Conservation (phyloP, 805 yeast species). For the Metschnikowia amazonensis region DNA sequence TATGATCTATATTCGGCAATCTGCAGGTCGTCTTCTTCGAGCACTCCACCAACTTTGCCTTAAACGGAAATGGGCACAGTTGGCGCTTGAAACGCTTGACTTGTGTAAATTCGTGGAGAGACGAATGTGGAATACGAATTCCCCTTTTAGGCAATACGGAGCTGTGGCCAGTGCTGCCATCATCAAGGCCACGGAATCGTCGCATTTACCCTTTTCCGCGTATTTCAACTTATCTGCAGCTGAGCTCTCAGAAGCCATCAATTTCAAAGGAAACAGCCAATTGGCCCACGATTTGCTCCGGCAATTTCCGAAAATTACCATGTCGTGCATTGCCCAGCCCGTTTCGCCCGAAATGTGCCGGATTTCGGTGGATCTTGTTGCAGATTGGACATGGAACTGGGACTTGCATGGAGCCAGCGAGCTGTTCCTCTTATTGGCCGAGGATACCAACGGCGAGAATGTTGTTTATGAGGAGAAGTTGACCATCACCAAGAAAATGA, state of each 20-base stretch:
- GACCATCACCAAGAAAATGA: conserved; percentile 45
- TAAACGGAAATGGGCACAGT: conserved; percentile 64
- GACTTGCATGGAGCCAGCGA: conserved; percentile 62
- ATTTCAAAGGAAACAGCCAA: conserved; percentile 64
- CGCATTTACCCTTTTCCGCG: conserved; percentile 77
- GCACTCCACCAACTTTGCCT: conserved; percentile 80
- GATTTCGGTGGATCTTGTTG: conserved; percentile 62
- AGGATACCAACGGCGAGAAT: conserved; percentile 78
- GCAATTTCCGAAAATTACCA: conserved; percentile 66
- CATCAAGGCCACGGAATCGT: conserved; percentile 69
- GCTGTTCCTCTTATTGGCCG: conserved; percentile 66
- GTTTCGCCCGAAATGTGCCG: conserved; percentile 64
- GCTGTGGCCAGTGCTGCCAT: conserved; percentile 65
- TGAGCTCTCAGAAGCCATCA: conserved; percentile 80
- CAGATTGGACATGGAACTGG: conserved; percentile 78
- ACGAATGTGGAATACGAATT: conserved; percentile 77
- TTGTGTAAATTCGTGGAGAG: conserved; percentile 77
- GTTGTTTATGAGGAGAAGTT: conserved; percentile 59
- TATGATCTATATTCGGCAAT: conserved; percentile 88
- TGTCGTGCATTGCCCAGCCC: conserved; percentile 69
- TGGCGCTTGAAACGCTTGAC: conserved; percentile 55
- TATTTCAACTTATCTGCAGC: conserved; percentile 67
- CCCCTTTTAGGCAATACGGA: conserved; percentile 82
- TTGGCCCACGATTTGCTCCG: conserved; percentile 54
- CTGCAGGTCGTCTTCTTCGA: conserved; percentile 83